Evolutionary conservation across 805 yeast genomes (phyloP).

Genomic region (Candida xyloterini): DNA sequence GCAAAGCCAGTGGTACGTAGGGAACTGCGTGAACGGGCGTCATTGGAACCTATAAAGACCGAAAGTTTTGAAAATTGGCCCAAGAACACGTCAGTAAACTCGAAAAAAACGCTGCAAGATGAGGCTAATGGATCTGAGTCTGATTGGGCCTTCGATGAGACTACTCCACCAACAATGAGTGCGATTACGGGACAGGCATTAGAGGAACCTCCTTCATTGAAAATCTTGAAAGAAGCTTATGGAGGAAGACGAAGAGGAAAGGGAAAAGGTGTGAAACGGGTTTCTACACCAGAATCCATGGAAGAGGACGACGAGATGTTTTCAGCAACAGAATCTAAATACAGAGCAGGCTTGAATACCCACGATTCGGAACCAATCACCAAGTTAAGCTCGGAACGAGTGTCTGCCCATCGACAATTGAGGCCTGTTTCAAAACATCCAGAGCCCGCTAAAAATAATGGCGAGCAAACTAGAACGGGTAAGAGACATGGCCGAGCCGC

Average conservation of each 20-base stretch:
- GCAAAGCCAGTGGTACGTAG: constrained; percentile 11
- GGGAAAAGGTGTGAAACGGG: constrained; percentile 14
- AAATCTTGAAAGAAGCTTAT: constrained; percentile 52
- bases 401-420: constrained; percentile 5
- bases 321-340: constrained; percentile 13
- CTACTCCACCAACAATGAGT: constrained; percentile 49
- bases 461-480: constrained; percentile 14
- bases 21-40: constrained; percentile 12
- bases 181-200: constrained; percentile 75
- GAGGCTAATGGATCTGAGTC: constrained; percentile 12
- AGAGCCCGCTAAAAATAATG: neutral
- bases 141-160: constrained; percentile 48
- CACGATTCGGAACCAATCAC: constrained; percentile 35
- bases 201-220: constrained; percentile 63
- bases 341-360: constrained; percentile 32
- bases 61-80: constrained; percentile 5
- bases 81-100: constrained; percentile 5
- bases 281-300: constrained; percentile 6
- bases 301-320: constrained; percentile 13
- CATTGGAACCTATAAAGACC: constrained; percentile 1
- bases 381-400: constrained; percentile 28
- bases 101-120: constrained; percentile 12
- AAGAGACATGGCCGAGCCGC: constrained; percentile 13
- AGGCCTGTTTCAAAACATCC: constrained; percentile 15
- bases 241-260: constrained; percentile 43